Conservation (phyloP, 2,329 filamentous ascomycete species). For the Trichoderma atroviride region DNA sequence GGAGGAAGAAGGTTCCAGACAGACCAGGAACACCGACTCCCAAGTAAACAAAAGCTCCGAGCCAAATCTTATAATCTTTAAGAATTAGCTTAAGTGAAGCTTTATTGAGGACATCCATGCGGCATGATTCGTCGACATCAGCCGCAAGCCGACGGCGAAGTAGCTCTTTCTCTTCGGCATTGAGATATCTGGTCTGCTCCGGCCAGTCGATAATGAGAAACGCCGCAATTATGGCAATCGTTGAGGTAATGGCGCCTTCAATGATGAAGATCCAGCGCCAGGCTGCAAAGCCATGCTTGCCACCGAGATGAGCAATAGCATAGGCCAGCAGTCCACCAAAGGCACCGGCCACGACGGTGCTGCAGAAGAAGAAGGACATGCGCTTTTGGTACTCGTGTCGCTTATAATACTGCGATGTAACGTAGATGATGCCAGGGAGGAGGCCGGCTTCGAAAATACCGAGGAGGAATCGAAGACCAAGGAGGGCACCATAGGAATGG, state of each 20-base stretch:
- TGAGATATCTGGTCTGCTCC: slow-evolving; percentile 45
- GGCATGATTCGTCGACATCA: slow-evolving; percentile 46
- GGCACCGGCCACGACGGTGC: slow-evolving; percentile 62
- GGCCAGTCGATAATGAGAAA: slow-evolving; percentile 15
- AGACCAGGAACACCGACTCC: slow-evolving; percentile 51
- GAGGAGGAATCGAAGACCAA: slow-evolving; percentile 51
- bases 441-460: slow-evolving; percentile 59
- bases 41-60: slow-evolving; percentile 42
- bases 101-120: slow-evolving; percentile 57
- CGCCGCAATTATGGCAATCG: slow-evolving; percentile 39
- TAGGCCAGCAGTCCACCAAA: slow-evolving; percentile 65
- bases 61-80: slow-evolving; percentile 50
- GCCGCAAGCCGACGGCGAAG: slow-evolving; percentile 42
- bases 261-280: slow-evolving; percentile 85
- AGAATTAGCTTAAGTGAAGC: slow-evolving; percentile 51
- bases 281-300: slow-evolving; percentile 48
- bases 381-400: slow-evolving; percentile 63
- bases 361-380: slow-evolving; percentile 62
- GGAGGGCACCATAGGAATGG: slow-evolving; percentile 51
- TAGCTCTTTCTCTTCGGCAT: slow-evolving; percentile 28
- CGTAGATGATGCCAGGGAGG: slow-evolving; percentile 64
- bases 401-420: slow-evolving; percentile 59
- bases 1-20: slow-evolving; percentile 44
- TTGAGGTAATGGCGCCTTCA: slow-evolving; percentile 56
- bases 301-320: slow-evolving; percentile 61